phyloP scores from a whole-genome alignment of 306 rosid genomes.

The Quercus berberidifolia region DNA sequence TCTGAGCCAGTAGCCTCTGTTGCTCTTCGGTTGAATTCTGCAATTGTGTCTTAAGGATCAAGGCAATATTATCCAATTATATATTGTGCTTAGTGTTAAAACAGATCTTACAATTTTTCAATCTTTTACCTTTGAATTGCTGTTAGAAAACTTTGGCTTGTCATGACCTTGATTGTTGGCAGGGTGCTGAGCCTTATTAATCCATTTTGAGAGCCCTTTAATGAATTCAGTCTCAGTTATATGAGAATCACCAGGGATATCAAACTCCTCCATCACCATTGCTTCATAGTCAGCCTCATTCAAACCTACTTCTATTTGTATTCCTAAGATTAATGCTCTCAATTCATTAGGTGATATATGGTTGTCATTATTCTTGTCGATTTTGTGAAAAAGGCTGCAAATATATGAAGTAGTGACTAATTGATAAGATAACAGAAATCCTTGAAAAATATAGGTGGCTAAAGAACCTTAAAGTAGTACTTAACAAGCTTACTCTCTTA shows the following conservation, averaged over 20 bases:
- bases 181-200: neutral
- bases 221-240: constrained; percentile 30
- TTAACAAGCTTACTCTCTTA: constrained; percentile 21
- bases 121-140: constrained; percentile 11
- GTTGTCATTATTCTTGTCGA: constrained; percentile 18
- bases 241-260: constrained; percentile 11
- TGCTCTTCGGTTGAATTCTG: neutral
- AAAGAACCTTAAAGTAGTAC: neutral
- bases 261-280: constrained; percentile 28
- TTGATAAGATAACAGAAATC: neutral
- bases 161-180: neutral
- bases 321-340: constrained; percentile 30
- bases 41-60: neutral
- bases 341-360: constrained; percentile 20
- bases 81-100: neutral
- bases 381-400: constrained; percentile 34
- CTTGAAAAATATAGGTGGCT: neutral
- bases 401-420: neutral
- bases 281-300: constrained; percentile 19
- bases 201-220: constrained; percentile 32
- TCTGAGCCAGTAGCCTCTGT: neutral
- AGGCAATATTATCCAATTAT: neutral
- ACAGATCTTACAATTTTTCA: neutral
- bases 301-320: constrained; percentile 27
- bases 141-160: neutral